These are phyloP conservation scores for Alternaria ethzedia DNA, from an alignment of 2,329 filamentous ascomycete species.

Conservation along the genomic window DNA sequence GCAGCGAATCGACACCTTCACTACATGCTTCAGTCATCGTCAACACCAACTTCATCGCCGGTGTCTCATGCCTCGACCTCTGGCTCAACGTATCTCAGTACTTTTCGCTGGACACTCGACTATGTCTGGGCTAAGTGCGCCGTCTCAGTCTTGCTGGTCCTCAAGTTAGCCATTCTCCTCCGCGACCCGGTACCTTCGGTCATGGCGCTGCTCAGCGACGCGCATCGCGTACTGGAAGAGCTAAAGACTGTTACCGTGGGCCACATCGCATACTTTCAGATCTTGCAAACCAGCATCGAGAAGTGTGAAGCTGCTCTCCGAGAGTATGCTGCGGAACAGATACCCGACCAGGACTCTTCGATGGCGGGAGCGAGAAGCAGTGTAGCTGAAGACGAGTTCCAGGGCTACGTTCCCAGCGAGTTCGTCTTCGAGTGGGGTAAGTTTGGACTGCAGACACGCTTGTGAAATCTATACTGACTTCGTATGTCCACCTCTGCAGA, in stretches of 20 bases:
- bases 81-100: constrained; percentile 53
- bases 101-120: constrained; percentile 62
- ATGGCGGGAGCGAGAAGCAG: constrained; percentile 7
- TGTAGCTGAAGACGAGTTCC: constrained; percentile 56
- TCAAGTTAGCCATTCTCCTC: constrained; percentile 60
- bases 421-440: constrained; percentile 63
- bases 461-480: neutral
- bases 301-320: constrained; percentile 57
- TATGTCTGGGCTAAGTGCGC: constrained; percentile 66
- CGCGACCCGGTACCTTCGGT: constrained; percentile 51
- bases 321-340: constrained; percentile 40
- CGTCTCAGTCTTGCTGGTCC: constrained; percentile 62
- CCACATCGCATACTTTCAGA: constrained; percentile 57
- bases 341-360: constrained; percentile 2
- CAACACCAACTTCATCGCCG: constrained; percentile 25
- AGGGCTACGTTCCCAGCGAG: constrained; percentile 61
- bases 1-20: constrained; percentile 60
- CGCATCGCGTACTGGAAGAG: constrained; percentile 53
- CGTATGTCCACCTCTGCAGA: constrained; percentile 25
- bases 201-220: constrained; percentile 52
- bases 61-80: constrained; percentile 8
- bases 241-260: constrained; percentile 52
- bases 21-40: constrained; percentile 50
- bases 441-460: neutral
- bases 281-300: constrained; percentile 57